phyloP scores from a whole-genome alignment of 2,329 filamentous ascomycete genomes.

The Ophiostoma himal-ulmi region DNA sequence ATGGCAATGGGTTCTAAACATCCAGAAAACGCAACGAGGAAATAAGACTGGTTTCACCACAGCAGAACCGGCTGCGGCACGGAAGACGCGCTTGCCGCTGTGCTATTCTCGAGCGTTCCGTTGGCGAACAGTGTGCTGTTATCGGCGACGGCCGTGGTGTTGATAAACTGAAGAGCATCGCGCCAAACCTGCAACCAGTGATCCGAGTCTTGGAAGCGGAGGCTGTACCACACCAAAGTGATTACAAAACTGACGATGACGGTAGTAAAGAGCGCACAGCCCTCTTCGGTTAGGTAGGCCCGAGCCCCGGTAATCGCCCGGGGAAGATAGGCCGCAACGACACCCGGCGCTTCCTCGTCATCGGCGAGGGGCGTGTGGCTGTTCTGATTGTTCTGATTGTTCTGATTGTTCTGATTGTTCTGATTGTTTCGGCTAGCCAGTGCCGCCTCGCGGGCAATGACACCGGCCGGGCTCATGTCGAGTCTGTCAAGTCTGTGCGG shows the following conservation, averaged over 20 bases:
- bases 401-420: neutral
- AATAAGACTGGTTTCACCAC: neutral
- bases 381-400: neutral
- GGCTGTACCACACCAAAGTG: slow-evolving; percentile 12
- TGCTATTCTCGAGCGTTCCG: neutral
- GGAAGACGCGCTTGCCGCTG: neutral
- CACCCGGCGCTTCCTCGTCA: neutral
- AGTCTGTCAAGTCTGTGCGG: neutral
- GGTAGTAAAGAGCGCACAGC: neutral
- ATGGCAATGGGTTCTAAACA: neutral
- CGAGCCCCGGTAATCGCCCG: neutral
- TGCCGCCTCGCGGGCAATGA: neutral
- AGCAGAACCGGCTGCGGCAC: neutral
- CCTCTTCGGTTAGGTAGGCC: neutral
- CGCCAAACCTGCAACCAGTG: slow-evolving; percentile 22
- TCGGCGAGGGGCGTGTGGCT: neutral
- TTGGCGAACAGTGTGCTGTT: neutral
- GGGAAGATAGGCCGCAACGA: neutral
- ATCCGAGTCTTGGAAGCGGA: slow-evolving; percentile 15
- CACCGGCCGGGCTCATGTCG: neutral
- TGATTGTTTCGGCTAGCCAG: neutral
- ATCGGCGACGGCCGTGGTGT: neutral
- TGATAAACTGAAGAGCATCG: slow-evolving; percentile 13
- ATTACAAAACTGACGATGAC: neutral
- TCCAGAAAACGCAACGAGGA: neutral